phyloP scores from a whole-genome alignment of 352 stramenopile species.

The Pythium grandisporangium region DNA sequence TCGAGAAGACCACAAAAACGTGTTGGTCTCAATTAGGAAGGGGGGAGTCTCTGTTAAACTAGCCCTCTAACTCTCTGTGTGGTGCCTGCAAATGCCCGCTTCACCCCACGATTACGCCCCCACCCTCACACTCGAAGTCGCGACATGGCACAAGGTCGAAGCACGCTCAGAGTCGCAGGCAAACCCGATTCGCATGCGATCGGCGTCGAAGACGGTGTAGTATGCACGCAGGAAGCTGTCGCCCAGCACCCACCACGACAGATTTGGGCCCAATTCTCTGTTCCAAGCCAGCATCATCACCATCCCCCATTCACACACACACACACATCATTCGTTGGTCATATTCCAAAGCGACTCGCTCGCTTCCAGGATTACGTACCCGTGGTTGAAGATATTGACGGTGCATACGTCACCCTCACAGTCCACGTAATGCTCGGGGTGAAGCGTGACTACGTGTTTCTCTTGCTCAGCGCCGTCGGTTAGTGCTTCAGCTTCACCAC shows the following conservation, averaged over 20 bases:
- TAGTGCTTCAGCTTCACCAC: slow-evolving; percentile 9
- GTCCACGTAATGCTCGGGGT: slow-evolving; percentile 26
- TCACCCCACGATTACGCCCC: too few species aligned
- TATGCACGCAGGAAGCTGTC: slow-evolving; percentile 49
- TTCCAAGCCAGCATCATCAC: not conserved
- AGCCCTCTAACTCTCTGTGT: too few species aligned
- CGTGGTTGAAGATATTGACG: slow-evolving; percentile 35
- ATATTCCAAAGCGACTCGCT: too few species aligned
- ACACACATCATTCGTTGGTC: too few species aligned
- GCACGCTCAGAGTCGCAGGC: too few species aligned
- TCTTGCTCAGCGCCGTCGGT: not conserved
- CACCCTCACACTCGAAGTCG: too few species aligned
- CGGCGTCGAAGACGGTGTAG: slow-evolving; percentile 57
- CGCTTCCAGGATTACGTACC: too few species aligned
- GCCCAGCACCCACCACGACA: slow-evolving; percentile 54
- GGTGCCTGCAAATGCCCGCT: too few species aligned
- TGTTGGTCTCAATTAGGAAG: too few species aligned
- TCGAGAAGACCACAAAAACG: too few species aligned
- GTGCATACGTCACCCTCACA: slow-evolving; percentile 21
- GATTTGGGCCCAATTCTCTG: slow-evolving; percentile 25
- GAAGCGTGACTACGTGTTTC: slow-evolving; percentile 31
- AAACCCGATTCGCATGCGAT: slow-evolving; percentile 30
- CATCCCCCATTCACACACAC: not conserved
- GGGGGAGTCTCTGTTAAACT: too few species aligned
- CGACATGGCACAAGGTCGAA: not conserved